These are phyloP conservation scores for Heritiera fomes DNA, from an alignment of 345 rosid species.

Conservation along the genomic window DNA sequence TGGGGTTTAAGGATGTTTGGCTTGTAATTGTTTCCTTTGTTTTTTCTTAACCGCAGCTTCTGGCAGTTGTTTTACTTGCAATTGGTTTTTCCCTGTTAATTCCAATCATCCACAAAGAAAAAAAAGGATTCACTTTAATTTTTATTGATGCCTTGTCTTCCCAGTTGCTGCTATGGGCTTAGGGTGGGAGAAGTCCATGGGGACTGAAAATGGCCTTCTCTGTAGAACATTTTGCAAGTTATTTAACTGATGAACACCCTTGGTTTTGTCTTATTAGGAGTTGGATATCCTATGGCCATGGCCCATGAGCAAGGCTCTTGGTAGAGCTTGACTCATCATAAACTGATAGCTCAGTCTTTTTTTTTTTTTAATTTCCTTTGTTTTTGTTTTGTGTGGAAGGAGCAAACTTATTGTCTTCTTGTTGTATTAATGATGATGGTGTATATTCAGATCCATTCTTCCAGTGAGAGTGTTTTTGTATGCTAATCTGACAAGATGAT, in stretches of 20 bases:
- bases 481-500: background rate
- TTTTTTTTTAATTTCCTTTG: background rate
- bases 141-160: background rate
- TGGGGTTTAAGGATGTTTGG: background rate
- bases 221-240: background rate
- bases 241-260: background rate
- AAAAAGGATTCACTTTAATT: background rate
- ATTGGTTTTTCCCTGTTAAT: no score
- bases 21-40: background rate
- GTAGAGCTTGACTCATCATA: background rate
- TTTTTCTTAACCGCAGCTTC: background rate
- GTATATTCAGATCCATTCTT: background rate
- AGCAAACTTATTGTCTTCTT: background rate
- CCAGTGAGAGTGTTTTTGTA: background rate
- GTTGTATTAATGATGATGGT: background rate
- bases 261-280: background rate
- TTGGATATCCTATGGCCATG: conserved; percentile 1
- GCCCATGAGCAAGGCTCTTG: background rate
- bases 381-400: background rate
- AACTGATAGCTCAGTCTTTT: background rate
- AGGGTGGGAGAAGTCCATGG: background rate
- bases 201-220: background rate
- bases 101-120: background rate
- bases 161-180: background rate
- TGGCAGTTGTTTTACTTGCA: no score